Base-by-base conservation (phyloP, 2,329 filamentous ascomycete genomes). In the Domatiomyces globalis region DNA sequence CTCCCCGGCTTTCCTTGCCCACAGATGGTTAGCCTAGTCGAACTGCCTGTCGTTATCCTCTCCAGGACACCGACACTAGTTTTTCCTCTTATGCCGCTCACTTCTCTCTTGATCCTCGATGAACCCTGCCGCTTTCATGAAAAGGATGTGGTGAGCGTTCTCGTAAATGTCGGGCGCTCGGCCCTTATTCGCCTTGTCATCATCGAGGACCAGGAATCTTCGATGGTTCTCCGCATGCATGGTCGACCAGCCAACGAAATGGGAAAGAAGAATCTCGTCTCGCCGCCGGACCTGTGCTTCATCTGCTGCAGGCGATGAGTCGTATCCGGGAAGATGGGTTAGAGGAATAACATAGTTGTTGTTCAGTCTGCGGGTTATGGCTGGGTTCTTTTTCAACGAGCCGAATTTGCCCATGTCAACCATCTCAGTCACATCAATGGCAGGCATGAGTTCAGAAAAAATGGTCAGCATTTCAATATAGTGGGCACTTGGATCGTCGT, bases 161-260 rank as follows among this genome's bases (percentile, higher is more conserved):
- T 12, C 33, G 15, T 39, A 15, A 15, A 39, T 39, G 10, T 39
- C 33, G 5, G 33, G 46, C 5, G 49, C 22, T 22, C 50, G 43
- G 9, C 50, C 51, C n/a, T 53, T 47, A 33, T 53, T 50, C 17
- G 43, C 49, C 43, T 25, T 45, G 5, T 50, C 44, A 5, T 45
- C 43, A 18, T 58, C 56, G 8, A 54, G n/a, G 3, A 54, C 45
- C 10, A 43, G 42, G 19, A 56, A 56, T 42, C 33, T 36, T 29
- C 51, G 47, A 45, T 57, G 51, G 8, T 49, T 43, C 8, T 39
- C 20, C 7, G 33, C 51, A 17, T 54, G 50, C 15, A 45, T 5
- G 15, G 51, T 52, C 4, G 54, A 45, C 56, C 54, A 58, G 15
- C 49, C 56, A 36, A 42, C 22, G 29, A 56, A 56, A 48, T 53